Evolutionary conservation across 2,329 filamentous ascomycete species (phyloP).

Genomic region (Xylaria sp.): DNA sequence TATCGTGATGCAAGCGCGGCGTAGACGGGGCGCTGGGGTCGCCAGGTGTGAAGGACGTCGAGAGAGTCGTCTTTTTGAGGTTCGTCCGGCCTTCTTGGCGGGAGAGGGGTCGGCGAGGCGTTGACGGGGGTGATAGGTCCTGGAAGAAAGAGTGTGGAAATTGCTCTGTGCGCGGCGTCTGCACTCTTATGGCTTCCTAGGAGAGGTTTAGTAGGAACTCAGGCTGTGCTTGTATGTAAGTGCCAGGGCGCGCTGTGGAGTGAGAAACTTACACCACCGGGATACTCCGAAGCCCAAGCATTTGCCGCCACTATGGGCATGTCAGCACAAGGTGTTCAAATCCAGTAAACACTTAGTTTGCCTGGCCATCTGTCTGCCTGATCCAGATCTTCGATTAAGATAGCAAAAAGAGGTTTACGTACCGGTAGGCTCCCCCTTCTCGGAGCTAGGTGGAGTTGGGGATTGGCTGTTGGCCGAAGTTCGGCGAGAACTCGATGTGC

Average conservation of each 20-base stretch:
- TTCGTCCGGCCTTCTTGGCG: slow-evolving; percentile 24
- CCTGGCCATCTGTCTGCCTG: neutral
- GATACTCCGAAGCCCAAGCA: slow-evolving; percentile 38
- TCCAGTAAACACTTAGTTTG: neutral
- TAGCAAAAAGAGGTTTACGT: slow-evolving; percentile 1
- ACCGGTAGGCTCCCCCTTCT: slow-evolving; percentile 19
- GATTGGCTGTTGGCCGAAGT: slow-evolving; percentile 54
- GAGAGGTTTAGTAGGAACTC: slow-evolving; percentile 12
- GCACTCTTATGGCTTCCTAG: slow-evolving; percentile 62
- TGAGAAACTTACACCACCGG: slow-evolving; percentile 50
- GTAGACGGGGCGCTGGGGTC: slow-evolving; percentile 18
- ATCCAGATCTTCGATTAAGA: neutral
- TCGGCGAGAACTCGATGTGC: slow-evolving; percentile 56
- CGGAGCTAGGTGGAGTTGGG: slow-evolving; percentile 40
- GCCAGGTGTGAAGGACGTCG: slow-evolving; percentile 15
- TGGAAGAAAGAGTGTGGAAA: slow-evolving; percentile 58
- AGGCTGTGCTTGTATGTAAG: neutral
- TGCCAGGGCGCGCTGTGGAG: neutral
- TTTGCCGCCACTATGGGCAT: slow-evolving; percentile 18
- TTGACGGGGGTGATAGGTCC: slow-evolving; percentile 51
- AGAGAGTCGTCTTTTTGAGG: slow-evolving; percentile 24
- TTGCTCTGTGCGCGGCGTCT: slow-evolving; percentile 58
- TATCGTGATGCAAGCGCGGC: neutral
- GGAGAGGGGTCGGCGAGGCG: slow-evolving; percentile 15
- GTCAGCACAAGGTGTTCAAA: slow-evolving; percentile 17